Evolutionary conservation across 306 rosid genomes (phyloP).

Genomic region (Gleditsia sinensis): DNA sequence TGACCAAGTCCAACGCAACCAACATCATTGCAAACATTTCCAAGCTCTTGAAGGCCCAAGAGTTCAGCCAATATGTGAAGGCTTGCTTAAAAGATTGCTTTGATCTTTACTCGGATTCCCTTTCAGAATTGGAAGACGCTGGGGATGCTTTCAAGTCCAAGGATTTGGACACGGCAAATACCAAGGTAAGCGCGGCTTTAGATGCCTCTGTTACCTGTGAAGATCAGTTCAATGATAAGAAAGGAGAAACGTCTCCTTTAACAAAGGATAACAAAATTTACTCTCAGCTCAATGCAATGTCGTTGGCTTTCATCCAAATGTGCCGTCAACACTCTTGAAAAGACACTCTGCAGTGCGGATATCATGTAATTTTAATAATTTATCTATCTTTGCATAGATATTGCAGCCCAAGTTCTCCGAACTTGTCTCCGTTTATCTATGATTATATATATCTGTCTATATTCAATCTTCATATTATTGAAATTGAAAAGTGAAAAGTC

Average conservation of each 20-base stretch:
- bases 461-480: not conserved
- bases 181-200: slow-evolving; percentile 40
- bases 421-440: too few relatives aligned
- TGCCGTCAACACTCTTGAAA: not conserved
- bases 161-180: slow-evolving; percentile 34
- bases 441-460: too few relatives aligned
- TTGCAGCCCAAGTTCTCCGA: too few relatives aligned
- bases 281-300: slow-evolving; percentile 48
- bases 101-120: slow-evolving; percentile 51
- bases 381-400: too few relatives aligned
- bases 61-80: slow-evolving; percentile 16
- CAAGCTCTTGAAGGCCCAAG: slow-evolving; percentile 34
- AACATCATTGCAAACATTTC: slow-evolving; percentile 40
- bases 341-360: not conserved
- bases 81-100: slow-evolving; percentile 52
- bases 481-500: not conserved
- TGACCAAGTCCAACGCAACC: slow-evolving; percentile 56
- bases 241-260: slow-evolving; percentile 54
- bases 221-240: slow-evolving; percentile 62
- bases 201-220: slow-evolving; percentile 63
- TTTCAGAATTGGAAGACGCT: slow-evolving; percentile 40
- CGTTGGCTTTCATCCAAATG: slow-evolving; percentile 54
- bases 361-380: too few relatives aligned
- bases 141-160: slow-evolving; percentile 41
- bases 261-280: slow-evolving; percentile 41